Percentiles rank a stretch among this genome's conserved stretches.
phyloP scores from a whole-genome alignment of 495 filamentous ascomycete genomes.

The Daldinia vernicosa region DNA sequence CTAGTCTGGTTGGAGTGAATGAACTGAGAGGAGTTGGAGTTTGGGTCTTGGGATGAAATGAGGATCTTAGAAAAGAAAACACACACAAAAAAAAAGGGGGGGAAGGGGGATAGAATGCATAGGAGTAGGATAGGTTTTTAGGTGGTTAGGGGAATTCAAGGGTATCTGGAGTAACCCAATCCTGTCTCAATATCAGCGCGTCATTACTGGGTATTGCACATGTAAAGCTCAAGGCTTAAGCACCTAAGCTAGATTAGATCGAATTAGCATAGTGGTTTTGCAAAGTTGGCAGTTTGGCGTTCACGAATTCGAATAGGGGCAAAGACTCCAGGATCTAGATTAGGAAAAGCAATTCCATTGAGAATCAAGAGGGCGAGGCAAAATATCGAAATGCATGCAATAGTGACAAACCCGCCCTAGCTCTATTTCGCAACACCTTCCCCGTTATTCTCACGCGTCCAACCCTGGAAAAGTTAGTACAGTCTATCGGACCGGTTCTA shows the following conservation, averaged over 20 bases:
- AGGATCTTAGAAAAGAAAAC: neutral
- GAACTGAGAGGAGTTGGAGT: neutral
- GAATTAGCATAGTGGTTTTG: neutral
- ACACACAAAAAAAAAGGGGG: neutral
- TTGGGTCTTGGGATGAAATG: too few species aligned
- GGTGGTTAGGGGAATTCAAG: neutral
- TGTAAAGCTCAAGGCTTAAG: neutral
- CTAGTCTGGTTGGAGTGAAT: neutral
- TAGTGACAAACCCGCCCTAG: slow-evolving; percentile 42
- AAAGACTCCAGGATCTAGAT: neutral
- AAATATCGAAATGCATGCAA: slow-evolving; percentile 43
- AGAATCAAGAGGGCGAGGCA: slow-evolving; percentile 16
- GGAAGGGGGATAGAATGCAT: too few species aligned
- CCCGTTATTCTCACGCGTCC: slow-evolving; percentile 29
- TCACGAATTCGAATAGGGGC: slow-evolving; percentile 12
- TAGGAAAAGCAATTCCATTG: slow-evolving; percentile 33
- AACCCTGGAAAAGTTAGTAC: slow-evolving; percentile 49
- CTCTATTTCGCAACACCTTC: slow-evolving; percentile 43
- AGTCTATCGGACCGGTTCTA: slow-evolving; percentile 46
- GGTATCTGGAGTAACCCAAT: neutral
- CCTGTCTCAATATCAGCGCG: neutral
- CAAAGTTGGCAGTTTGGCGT: neutral
- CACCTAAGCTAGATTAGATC: neutral
- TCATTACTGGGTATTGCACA: neutral
- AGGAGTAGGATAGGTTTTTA: neutral